Conservation (phyloP, 225 moss, liverwort and hornwort species). For the Straminergon stramineum region DNA sequence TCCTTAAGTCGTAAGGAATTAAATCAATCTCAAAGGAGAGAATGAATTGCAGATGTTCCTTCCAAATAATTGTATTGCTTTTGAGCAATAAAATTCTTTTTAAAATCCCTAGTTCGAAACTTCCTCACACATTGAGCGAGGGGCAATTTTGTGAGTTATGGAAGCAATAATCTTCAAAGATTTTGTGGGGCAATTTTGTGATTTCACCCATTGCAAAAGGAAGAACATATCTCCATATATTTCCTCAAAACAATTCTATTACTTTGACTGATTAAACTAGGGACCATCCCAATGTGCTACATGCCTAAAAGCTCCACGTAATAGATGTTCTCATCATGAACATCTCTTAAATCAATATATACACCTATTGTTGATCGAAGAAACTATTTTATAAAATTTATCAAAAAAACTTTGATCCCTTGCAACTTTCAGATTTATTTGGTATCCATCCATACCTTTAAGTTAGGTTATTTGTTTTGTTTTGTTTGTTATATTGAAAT, state of each 20-base stretch:
- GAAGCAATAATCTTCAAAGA: neutral
- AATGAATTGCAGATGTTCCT: rapidly evolving
- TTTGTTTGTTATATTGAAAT: too few species aligned
- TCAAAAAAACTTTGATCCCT: neutral
- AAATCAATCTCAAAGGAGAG: neutral
- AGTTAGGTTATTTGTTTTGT: too few species aligned
- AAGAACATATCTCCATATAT: too few species aligned
- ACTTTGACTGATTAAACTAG: rapidly evolving
- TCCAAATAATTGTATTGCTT: neutral
- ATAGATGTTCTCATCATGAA: neutral
- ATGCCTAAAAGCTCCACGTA: rapidly evolving
- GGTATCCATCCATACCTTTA: too few species aligned
- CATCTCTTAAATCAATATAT: neutral
- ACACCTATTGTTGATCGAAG: neutral
- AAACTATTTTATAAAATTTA: neutral
- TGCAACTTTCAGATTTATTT: neutral
- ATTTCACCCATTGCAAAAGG: neutral
- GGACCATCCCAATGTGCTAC: rapidly evolving
- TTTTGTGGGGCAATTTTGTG: neutral
- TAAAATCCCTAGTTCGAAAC: neutral
- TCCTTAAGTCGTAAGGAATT: neutral
- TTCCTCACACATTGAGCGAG: rapidly evolving
- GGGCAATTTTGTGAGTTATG: rapidly evolving
- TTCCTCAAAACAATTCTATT: neutral
- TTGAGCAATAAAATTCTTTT: rapidly evolving